phyloP scores from a whole-genome alignment of 1,284 basidiomycete genomes.

The Sphagnurus paluster region DNA sequence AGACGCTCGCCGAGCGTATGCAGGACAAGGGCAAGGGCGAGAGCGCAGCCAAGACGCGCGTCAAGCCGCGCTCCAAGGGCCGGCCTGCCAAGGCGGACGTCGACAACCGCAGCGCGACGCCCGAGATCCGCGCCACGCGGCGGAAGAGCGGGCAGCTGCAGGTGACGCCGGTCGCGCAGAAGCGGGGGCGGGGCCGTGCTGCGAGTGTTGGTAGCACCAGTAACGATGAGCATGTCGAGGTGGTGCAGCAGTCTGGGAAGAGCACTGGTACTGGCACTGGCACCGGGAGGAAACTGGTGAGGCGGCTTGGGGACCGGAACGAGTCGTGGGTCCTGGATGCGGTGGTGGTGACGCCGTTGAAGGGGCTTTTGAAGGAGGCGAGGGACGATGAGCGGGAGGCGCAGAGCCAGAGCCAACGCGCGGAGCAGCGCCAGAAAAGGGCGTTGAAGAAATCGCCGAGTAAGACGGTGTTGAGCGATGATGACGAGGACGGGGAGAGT shows the following conservation, averaged over 20 bases:
- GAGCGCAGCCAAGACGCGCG: conserved; percentile 20
- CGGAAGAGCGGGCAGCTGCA: conserved; percentile 12
- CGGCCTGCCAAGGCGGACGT: conserved; percentile 2
- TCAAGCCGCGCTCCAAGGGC: conserved; percentile 15
- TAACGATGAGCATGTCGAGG: conserved; percentile 6
- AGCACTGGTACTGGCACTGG: conserved; percentile 9
- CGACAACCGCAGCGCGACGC: conserved; percentile 2
- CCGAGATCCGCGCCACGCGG: conserved; percentile 9
- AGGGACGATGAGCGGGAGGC: conserved; percentile 2
- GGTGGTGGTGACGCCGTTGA: conserved; percentile 13
- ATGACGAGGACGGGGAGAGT: conserved; percentile 11
- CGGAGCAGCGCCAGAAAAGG: conserved; percentile 1
- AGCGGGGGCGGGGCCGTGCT: background rate
- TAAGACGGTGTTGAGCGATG: conserved; percentile 11
- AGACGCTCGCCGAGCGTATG: conserved; percentile 17
- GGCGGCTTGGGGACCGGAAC: conserved; percentile 14
- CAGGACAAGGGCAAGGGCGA: conserved; percentile 19
- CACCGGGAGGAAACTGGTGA: conserved; percentile 19
- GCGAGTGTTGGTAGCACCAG: conserved; percentile 2
- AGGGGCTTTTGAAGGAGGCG: background rate
- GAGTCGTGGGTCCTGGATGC: conserved; percentile 19
- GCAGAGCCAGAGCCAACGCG: conserved; percentile 4
- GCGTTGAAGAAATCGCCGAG: conserved; percentile 12
- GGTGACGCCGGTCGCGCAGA: conserved; percentile 4
- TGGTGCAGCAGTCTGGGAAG: too few species aligned